These are phyloP conservation scores for Pleoardoris graminearum DNA, from an alignment of 2,329 filamentous ascomycete genomes.

Conservation along the genomic window DNA sequence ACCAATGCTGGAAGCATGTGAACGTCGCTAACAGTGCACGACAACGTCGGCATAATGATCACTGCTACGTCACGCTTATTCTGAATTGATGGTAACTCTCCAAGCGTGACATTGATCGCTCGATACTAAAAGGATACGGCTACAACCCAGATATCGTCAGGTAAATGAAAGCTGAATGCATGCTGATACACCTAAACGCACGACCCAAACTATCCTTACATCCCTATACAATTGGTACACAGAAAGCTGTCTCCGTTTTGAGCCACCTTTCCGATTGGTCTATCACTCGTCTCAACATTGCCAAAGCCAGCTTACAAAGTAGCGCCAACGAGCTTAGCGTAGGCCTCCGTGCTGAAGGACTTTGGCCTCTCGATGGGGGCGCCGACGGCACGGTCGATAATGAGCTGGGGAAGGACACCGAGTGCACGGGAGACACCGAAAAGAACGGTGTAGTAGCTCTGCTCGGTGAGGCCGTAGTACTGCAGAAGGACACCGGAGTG, in stretches of 20 bases:
- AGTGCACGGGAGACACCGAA: conserved; percentile 98
- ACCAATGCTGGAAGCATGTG: background rate
- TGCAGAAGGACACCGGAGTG: conserved; percentile 99
- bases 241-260: conserved; percentile 30
- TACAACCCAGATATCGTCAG: conserved; percentile 29
- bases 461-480: conserved; percentile 98
- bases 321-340: conserved; percentile 87
- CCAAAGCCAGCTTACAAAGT: conserved; percentile 69
- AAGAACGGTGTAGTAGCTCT: conserved; percentile 99
- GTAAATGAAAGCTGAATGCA: conserved; percentile 24
- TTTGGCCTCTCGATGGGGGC: conserved; percentile 98
- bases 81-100: too few relatives aligned
- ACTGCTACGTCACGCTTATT: too few relatives aligned
- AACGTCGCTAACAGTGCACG: too few relatives aligned
- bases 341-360: conserved; percentile 97
- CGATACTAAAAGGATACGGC: conserved; percentile 33
- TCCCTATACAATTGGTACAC: conserved; percentile 42
- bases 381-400: conserved; percentile 97
- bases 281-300: conserved; percentile 2
- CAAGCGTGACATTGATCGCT: conserved; percentile 31
- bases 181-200: conserved; percentile 33
- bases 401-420: conserved; percentile 97
- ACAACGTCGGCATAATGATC: background rate
- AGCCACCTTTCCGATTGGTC: conserved; percentile 22
- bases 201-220: conserved; percentile 35